Evolutionary conservation across 306 rosid genomes (phyloP), one percentile per base, ranked within the genome.

Genomic region (Cicer arietinum): DNA sequence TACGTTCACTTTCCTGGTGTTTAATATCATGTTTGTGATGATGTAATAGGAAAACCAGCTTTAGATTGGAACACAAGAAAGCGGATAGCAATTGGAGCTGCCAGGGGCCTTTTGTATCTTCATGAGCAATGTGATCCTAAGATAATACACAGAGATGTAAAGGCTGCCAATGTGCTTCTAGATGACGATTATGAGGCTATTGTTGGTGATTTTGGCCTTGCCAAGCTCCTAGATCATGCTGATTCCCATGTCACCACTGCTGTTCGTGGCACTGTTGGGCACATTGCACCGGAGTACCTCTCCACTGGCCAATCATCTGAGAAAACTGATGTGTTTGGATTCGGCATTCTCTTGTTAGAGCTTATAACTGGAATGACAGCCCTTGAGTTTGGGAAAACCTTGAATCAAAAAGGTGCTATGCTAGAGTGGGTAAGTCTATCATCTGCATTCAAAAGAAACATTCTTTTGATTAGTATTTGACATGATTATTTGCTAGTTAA

Each of bases 181-280:
- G 99, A 94, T 63, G 97, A 94, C 69, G 87, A 73, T 67, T 89
- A 52, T 53, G 99, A 94, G 75, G 99, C 99, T 11, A 81, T 89
- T 8, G 96, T 94, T 62, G 99, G 99, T 66, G 99, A 94, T 85
- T 94, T 94, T 64, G 99, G 99, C 73, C 96, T 94, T 48, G 99
- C 99, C 54, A 94, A 94, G 87, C 99, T 94, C 77, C 96, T 94
- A 18, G 97, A 94, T 76, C 97, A 92, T 73, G 90, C 89, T 22
- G 99, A 94, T 54, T 92, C 99, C 53, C 99, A 94, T 79, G 99
- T 94, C 69, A 94, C 99, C 20, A 94, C 99, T 58, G 99, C 97
- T 51, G 99, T 94, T 40, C 97, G 99, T 45, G 99, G 99, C 74
- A 94, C 99, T 7, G 96, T 94, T 6, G 99, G 99, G 22, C 99